phyloP scores from a whole-genome alignment of 192 early-diverging fungal species.

The Lobosporangium transversale region DNA sequence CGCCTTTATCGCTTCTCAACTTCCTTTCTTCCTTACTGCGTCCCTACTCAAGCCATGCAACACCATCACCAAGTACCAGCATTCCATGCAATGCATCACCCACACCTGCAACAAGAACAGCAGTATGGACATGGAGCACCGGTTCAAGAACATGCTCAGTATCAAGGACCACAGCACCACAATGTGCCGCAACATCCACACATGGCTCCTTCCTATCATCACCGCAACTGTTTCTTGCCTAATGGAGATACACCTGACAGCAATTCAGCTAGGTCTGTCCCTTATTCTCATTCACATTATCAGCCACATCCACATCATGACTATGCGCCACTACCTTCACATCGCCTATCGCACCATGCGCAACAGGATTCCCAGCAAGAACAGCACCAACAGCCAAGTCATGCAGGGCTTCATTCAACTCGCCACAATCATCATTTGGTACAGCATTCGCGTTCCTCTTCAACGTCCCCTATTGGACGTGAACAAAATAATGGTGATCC shows the following conservation, averaged over 20 bases:
- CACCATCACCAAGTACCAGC: neutral
- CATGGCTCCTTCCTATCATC: neutral
- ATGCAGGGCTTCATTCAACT: too few species aligned
- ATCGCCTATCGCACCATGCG: neutral
- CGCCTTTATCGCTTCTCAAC: too few species aligned
- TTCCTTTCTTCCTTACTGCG: too few species aligned
- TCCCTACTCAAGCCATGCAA: conserved; percentile 6
- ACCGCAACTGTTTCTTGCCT: neutral
- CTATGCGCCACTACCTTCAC: conserved; percentile 25
- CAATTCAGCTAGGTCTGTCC: neutral
- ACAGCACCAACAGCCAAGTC: conserved; percentile 12
- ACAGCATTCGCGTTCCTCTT: conserved; percentile 17
- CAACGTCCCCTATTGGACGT: too few species aligned
- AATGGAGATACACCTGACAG: neutral
- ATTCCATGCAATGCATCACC: neutral
- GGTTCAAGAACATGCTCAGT: conserved; percentile 11
- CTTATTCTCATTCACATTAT: conserved; percentile 13
- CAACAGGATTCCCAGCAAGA: neutral
- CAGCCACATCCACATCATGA: conserved; percentile 21
- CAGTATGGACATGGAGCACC: neutral
- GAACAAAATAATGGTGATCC: too few species aligned
- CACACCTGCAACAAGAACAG: conserved; percentile 9
- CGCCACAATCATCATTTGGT: conserved; percentile 12
- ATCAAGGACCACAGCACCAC: neutral
- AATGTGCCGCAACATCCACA: neutral